These are phyloP conservation scores for Naganishia sp. DNA, from an alignment of 1,284 basidiomycete species.

Conservation along the genomic window DNA sequence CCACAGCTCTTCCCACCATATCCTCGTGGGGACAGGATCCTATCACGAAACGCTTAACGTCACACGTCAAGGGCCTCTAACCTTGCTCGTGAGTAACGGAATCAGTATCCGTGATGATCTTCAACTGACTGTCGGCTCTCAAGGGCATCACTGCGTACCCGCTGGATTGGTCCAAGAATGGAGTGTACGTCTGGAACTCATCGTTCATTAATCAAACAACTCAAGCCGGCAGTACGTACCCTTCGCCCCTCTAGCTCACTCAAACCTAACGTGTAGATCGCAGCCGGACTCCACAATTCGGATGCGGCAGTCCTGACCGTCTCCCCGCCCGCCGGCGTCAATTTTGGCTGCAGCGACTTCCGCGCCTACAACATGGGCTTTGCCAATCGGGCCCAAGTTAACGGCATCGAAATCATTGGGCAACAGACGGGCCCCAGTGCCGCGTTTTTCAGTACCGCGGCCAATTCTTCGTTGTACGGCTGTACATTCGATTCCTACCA, in stretches of 20 bases:
- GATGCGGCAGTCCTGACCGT: constrained; percentile 39
- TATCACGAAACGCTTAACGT: constrained; percentile 66
- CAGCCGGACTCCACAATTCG: constrained; percentile 37
- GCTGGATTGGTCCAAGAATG: constrained; percentile 31
- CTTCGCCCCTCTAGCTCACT: not conserved
- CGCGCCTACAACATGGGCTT: constrained; percentile 69
- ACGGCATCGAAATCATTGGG: constrained; percentile 29
- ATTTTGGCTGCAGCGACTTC: constrained; percentile 63
- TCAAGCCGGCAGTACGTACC: constrained; percentile 30
- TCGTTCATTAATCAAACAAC: constrained; percentile 40
- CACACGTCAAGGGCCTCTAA: constrained; percentile 60
- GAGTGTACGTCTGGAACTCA: constrained; percentile 38
- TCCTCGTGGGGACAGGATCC: constrained; percentile 64
- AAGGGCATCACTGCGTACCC: constrained; percentile 33
- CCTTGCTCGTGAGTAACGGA: constrained; percentile 55
- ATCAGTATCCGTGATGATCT: not conserved
- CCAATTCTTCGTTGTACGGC: constrained; percentile 64
- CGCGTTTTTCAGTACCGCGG: constrained; percentile 37
- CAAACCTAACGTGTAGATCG: not conserved
- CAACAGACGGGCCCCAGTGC: constrained; percentile 37
- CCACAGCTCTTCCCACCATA: constrained; percentile 40
- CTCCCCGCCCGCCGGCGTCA: constrained; percentile 34
- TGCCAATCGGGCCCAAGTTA: constrained; percentile 59
- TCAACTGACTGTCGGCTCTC: too few species aligned
- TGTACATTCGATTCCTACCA: constrained; percentile 63